These are phyloP conservation scores for Aspergillus hancockii DNA, from an alignment of 495 filamentous ascomycete species.

Conservation along the genomic window DNA sequence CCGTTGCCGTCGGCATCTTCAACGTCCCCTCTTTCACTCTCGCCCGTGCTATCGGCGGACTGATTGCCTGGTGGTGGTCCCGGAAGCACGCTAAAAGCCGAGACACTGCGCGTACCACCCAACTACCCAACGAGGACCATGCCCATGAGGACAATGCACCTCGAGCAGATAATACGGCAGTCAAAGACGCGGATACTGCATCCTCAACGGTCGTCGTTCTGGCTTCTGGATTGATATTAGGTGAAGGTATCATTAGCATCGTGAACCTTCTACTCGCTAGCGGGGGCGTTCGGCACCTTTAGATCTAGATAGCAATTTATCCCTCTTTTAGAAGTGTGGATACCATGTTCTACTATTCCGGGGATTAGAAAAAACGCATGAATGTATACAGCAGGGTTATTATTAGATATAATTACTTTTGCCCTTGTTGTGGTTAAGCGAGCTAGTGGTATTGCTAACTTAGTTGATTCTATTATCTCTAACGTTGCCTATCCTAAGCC, in stretches of 20 bases:
- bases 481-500: not conserved
- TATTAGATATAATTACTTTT: not conserved
- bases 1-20: slow-evolving; percentile 96
- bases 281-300: slow-evolving; percentile 74
- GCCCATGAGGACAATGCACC: not conserved
- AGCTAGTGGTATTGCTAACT: not conserved
- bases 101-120: not conserved
- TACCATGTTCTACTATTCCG: not conserved
- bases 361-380: not conserved
- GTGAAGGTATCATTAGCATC: slow-evolving; percentile 93
- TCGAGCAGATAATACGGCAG: too few relatives aligned
- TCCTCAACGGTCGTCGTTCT: slow-evolving; percentile 62
- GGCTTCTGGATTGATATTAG: slow-evolving; percentile 81
- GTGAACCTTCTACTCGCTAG: slow-evolving; percentile 85
- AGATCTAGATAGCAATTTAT: slow-evolving; percentile 13
- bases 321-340: slow-evolving; percentile 3
- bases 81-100: slow-evolving; percentile 25
- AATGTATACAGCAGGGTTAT: too few relatives aligned
- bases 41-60: slow-evolving; percentile 80
- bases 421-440: not conserved
- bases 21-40: slow-evolving; percentile 96
- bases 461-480: not conserved
- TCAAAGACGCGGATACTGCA: slow-evolving; percentile 43
- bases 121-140: not conserved
- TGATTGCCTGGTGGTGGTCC: slow-evolving; percentile 75